Base-by-base conservation (phyloP, 140 eudicot species). In the Artemisia princeps region DNA sequence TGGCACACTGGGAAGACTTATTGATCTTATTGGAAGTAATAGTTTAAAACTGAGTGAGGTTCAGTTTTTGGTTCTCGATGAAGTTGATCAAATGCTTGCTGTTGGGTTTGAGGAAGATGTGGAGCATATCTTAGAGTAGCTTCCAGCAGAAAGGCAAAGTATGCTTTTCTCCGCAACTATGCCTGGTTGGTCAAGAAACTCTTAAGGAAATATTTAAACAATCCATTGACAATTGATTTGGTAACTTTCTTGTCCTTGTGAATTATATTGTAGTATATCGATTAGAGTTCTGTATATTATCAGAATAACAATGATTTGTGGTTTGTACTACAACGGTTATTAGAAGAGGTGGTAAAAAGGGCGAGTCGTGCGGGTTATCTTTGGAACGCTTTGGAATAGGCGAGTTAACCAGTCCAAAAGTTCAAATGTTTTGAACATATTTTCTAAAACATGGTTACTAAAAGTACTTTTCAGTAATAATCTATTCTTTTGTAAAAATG, bases 41-140 rank as follows among this genome's bases (percentile, higher is more conserved):
- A 84, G 81, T 77, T 75, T 91, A 76, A 86, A 82, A 70, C 40
- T 90, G 68, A 74, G 86, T 1, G 97, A 90, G 76, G 86, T 90
- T 74, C 78, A 90, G 67, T 90, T 78, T 65, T 79, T 90, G 88
- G 95, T 90, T 70, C 94, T 90, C 37, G 97, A 90, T 79, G 97
- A 90, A 81, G 97, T 95, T 5, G 97, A 90, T 81, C 95, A 90
- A 84, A 90, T 90, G 97, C 97, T 90, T 82, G 95, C 95, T 50
- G 97, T 86, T 70, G 97, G 97, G 23, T 90, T 90, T 69, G 97
- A 90, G 81, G 97, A 90, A 77, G 97, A 78, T 30, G 97, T 90
- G 42, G 97, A 90, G 63, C 63, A 69, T 55, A 91, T 91, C 58
- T 72, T 91, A 55, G 80, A 83, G 54, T 81, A 75, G 65, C 84